phyloP scores from a whole-genome alignment of 2,329 filamentous ascomycete species.

The Epichloe glyceriae region DNA sequence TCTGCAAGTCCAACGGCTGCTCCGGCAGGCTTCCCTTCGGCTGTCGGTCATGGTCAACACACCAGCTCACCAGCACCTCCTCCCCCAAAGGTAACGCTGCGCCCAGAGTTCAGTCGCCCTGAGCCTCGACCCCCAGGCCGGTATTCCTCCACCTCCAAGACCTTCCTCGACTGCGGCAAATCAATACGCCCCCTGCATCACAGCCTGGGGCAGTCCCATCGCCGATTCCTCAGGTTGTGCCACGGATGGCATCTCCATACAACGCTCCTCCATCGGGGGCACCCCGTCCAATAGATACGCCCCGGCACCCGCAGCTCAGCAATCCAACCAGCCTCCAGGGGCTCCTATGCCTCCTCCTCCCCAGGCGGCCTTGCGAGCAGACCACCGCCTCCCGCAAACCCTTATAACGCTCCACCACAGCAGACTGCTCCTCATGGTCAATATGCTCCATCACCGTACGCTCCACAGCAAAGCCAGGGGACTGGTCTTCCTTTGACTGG shows the following conservation, averaged over 20 bases:
- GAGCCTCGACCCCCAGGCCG: constrained; percentile 35
- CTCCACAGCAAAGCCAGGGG: constrained; percentile 30
- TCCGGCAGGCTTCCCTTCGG: constrained; percentile 11
- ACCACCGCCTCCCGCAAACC: constrained; percentile 30
- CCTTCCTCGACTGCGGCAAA: constrained; percentile 53
- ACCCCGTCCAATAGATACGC: constrained; percentile 66
- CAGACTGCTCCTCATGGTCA: constrained; percentile 26
- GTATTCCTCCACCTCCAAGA: constrained; percentile 43
- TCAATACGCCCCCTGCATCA: constrained; percentile 36
- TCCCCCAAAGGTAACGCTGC: constrained; percentile 60
- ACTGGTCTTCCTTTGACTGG: constrained; percentile 19
- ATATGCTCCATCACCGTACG: constrained; percentile 21
- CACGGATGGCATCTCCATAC: constrained; percentile 74
- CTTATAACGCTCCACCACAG: constrained; percentile 32
- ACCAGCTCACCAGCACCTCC: constrained; percentile 68
- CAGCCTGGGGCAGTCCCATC: constrained; percentile 52
- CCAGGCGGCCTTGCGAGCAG: constrained; percentile 23
- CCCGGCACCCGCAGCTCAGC: constrained; percentile 47
- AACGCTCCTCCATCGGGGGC: constrained; percentile 60
- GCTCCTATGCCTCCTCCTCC: constrained; percentile 27
- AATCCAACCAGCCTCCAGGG: constrained; percentile 29
- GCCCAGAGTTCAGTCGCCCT: constrained; percentile 60
- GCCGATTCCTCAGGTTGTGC: constrained; percentile 44
- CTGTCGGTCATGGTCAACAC: constrained; percentile 45
- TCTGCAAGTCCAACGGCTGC: constrained; percentile 40